Base-by-base conservation (phyloP, 345 rosid species). In the Pistacia integerrima region DNA sequence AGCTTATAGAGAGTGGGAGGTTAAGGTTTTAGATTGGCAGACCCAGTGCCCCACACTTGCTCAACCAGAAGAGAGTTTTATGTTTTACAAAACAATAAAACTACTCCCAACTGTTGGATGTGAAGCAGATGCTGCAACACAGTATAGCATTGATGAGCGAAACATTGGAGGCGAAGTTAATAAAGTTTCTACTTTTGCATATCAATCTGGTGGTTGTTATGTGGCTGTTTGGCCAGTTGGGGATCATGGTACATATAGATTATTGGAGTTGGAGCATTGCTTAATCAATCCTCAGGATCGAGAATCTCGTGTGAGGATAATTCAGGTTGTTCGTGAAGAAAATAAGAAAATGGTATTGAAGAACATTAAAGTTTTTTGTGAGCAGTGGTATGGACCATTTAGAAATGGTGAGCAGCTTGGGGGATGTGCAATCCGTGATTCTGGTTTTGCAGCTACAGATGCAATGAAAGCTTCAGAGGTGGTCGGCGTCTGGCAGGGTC, bases 51-150 rank as follows among this genome's bases (percentile, higher is more conserved):
- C 98, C 30, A 92, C 98, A 49, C 93, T 92, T 48, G 98, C 97
- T 67, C 81, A 81, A 14, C 83, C 87, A 10, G 73, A 81, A 76
- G 74, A 82, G 63, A 73, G 59, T 14, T 22, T 74, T 66, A 72
- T 96, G 77, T 74, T 78, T 36, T 92, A 86, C 87, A 93, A 86
- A 76, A 83, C 79, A 73, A 91, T 96, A 81, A 90, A 92, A 70
- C 85, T 96, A 59, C 97, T 93, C 48, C 99, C 99, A 13, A 96
- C 99, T 2, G 99, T 96, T 16, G 99, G 99, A 56, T 96, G 99
- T 57, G 99, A 96, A 88, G 99, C 97, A 0, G 99, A 93, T 80
- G 98, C 97, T 30, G 97, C 99, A 65, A 96, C 98, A 1, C 89
- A 88, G 30, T 77, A 90, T 79, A 88, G 79, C 80, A 72, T 89